A percentile compares a stretch with the other conserved stretches of the same genome.
phyloP scores from a whole-genome alignment of 176 grass and related monocot species.

The Musa troglodytarum region DNA sequence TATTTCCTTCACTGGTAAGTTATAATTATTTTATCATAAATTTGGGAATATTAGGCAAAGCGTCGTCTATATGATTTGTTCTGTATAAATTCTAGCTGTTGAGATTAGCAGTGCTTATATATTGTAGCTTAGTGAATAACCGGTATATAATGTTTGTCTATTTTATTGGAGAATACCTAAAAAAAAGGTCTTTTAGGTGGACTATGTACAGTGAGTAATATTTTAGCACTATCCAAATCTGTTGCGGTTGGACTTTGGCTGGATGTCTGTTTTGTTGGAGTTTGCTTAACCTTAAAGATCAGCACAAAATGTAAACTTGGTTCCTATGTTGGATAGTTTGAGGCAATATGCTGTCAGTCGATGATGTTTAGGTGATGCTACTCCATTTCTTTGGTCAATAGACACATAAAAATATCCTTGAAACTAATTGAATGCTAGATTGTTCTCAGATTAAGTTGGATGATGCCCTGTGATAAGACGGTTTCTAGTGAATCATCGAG shows the following conservation, averaged over 20 bases:
- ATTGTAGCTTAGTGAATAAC: background rate
- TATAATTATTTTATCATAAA: background rate
- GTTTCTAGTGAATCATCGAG: too few species aligned
- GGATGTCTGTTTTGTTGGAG: background rate
- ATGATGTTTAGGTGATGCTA: background rate
- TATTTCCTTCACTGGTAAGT: constrained; percentile 87
- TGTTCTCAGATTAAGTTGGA: background rate
- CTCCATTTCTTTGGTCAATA: background rate
- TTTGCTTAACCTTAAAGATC: background rate
- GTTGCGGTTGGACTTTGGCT: background rate
- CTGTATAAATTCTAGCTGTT: too few species aligned
- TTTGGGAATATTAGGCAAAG: too few species aligned
- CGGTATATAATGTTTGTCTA: background rate
- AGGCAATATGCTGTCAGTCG: background rate
- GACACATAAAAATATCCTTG: background rate
- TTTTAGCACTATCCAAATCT: too few species aligned
- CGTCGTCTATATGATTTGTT: too few species aligned
- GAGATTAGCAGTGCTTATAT: too few species aligned
- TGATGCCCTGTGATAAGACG: background rate
- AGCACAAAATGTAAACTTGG: background rate
- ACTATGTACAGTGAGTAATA: too few species aligned
- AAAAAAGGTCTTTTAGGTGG: too few species aligned
- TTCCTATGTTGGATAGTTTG: background rate
- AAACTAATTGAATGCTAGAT: background rate
- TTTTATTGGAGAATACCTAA: background rate